Conservation (phyloP, 208 protist genomes). For the Trypanosoma cruzi region DNA sequence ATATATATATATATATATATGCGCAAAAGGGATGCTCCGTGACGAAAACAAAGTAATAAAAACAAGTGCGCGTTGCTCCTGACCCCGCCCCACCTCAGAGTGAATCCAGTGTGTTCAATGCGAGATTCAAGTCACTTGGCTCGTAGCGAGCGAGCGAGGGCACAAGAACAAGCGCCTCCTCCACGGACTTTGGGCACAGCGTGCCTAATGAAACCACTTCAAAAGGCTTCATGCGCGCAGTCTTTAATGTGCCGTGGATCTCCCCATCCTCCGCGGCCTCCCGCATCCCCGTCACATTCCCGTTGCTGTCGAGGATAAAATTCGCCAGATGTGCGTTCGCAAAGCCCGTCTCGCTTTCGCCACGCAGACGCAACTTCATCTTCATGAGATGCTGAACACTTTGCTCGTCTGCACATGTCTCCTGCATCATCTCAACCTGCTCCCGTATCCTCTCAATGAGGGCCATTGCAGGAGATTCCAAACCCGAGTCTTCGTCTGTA, state of each 20-base stretch:
- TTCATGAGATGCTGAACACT: conserved; percentile 24
- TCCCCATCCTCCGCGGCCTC: conserved; percentile 37
- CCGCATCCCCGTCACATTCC: conserved; percentile 25
- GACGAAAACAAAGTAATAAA: not conserved
- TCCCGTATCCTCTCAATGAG: conserved; percentile 54
- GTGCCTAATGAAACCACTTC: conserved; percentile 79
- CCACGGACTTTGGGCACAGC: conserved; percentile 57
- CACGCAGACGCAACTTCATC: conserved; percentile 39
- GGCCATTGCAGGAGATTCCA: conserved; percentile 11
- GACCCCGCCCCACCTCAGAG: conserved; percentile 4
- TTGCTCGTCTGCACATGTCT: conserved; percentile 41
- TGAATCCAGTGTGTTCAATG: conserved; percentile 22
- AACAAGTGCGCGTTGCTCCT: not conserved
- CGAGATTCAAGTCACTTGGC: conserved; percentile 46
- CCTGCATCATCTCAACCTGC: conserved; percentile 70
- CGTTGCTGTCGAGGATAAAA: conserved; percentile 29
- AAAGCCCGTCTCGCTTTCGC: conserved; percentile 24
- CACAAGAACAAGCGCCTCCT: conserved; percentile 72
- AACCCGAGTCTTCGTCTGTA: conserved; percentile 30
- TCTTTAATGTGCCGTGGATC: conserved; percentile 11
- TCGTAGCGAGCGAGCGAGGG: conserved; percentile 81
- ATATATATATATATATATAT: too few species aligned
- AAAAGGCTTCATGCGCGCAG: conserved; percentile 63
- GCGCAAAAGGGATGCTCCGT: not conserved
- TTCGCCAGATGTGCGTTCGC: conserved; percentile 55